A percentile compares a stretch with the other conserved stretches of the same genome.
These are phyloP conservation scores for Udeniomyces megalosporus DNA, from an alignment of 768 basidiomycete species.

Conservation along the genomic window DNA sequence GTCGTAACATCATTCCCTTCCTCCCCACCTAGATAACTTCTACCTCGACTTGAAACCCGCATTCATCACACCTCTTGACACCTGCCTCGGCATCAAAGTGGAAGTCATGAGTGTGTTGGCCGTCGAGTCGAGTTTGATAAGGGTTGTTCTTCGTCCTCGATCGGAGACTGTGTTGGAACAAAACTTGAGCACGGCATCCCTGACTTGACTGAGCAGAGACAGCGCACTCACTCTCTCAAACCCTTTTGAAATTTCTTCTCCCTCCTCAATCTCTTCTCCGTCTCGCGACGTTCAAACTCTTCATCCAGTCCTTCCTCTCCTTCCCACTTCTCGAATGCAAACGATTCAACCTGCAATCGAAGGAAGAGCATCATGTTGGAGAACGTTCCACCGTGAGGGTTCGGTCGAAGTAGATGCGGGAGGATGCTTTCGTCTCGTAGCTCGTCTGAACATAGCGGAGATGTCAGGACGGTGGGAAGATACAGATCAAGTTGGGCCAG, in stretches of 20 bases:
- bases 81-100: conserved; percentile 38
- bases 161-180: conserved; percentile 35
- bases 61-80: conserved; percentile 64
- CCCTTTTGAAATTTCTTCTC: conserved; percentile 90
- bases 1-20: no score
- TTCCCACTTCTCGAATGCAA: conserved; percentile 97
- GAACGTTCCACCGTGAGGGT: conserved; percentile 86
- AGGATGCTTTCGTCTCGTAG: conserved; percentile 78
- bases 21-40: conserved; percentile 54
- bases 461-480: no score
- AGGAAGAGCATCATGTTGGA: conserved; percentile 99
- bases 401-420: conserved; percentile 84
- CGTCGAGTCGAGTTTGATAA: conserved; percentile 73
- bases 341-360: conserved; percentile 58
- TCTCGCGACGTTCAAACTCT: conserved; percentile 62
- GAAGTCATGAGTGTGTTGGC: conserved; percentile 76
- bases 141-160: conserved; percentile 72
- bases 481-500: no score
- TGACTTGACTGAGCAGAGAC: neutral
- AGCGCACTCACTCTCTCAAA: conserved; percentile 42
- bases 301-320: conserved; percentile 75
- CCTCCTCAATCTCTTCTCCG: conserved; percentile 75
- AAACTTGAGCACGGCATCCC: neutral
- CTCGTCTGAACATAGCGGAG: conserved; percentile 44
- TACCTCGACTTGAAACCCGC: conserved; percentile 80